A percentile compares a stretch with the other conserved stretches of the same genome.
Conservation (phyloP, 768 basidiomycete genomes). For the Tubosaeta sp. region DNA sequence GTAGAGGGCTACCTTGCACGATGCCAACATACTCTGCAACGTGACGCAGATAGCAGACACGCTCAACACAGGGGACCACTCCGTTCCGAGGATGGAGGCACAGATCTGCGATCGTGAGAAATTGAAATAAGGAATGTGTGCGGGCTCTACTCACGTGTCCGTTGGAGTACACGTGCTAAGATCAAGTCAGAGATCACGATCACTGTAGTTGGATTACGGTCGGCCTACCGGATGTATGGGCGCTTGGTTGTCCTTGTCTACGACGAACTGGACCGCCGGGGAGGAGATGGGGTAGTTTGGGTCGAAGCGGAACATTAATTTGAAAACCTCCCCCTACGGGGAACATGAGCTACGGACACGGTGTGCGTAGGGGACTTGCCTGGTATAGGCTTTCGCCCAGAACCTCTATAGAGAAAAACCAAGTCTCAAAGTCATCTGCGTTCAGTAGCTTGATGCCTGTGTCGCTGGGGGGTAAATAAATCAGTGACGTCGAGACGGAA, state of each 20-base stretch:
- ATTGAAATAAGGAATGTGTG: constrained; percentile 6
- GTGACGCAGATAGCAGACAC: constrained; percentile 81
- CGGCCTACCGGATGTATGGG: constrained; percentile 73
- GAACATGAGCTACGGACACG: constrained; percentile 1
- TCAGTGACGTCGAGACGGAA: not conserved
- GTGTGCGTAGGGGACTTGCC: constrained; percentile 34
- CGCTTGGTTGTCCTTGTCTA: constrained; percentile 57
- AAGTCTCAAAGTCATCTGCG: constrained; percentile 74
- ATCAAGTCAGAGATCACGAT: constrained; percentile 9
- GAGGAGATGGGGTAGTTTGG: constrained; percentile 80
- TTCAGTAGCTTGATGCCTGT: constrained; percentile 68
- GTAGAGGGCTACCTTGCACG: constrained; percentile 68
- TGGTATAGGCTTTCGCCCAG: constrained; percentile 79
- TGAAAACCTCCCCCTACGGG: constrained; percentile 69
- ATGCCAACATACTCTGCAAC: constrained; percentile 88
- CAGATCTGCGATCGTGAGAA: constrained; percentile 57
- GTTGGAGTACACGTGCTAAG: constrained; percentile 82
- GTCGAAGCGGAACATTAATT: constrained; percentile 80
- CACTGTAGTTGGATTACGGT: not conserved
- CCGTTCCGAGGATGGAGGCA: constrained; percentile 83
- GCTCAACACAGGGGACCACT: constrained; percentile 88
- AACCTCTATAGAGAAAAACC: constrained; percentile 77
- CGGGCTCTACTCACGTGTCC: constrained; percentile 56
- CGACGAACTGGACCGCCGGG: constrained; percentile 83
- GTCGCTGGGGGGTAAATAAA: constrained; percentile 1